phyloP scores from a whole-genome alignment of 2,329 filamentous ascomycete genomes.

The Fusarium buxicola region DNA sequence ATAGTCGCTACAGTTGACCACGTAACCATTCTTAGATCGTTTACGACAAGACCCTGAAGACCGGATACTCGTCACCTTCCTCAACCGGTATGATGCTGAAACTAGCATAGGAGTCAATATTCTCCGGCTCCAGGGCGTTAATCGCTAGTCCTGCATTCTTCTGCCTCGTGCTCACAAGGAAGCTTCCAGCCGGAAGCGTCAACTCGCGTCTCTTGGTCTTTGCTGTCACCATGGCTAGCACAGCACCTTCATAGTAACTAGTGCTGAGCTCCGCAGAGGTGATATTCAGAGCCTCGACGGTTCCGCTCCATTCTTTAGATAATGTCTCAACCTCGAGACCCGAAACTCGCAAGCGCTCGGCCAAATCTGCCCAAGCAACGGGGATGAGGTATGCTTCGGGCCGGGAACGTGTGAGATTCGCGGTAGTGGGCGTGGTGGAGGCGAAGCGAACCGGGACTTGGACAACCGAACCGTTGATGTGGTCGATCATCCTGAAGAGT shows the following conservation, averaged over 20 bases:
- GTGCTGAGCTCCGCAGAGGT: constrained; percentile 33
- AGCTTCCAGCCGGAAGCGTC: constrained; percentile 46
- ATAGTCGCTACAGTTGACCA: not conserved
- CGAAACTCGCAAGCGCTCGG: constrained; percentile 40
- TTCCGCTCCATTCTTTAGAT: constrained; percentile 34
- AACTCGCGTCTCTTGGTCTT: constrained; percentile 31
- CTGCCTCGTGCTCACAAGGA: constrained; percentile 49
- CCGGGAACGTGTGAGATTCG: constrained; percentile 47
- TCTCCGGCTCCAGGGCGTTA: constrained; percentile 49
- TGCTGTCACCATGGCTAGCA: constrained; percentile 40
- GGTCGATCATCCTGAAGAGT: constrained; percentile 44
- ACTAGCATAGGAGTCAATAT: constrained; percentile 49
- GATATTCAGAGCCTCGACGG: constrained; percentile 47
- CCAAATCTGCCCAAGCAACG: constrained; percentile 45
- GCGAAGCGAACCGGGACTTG: constrained; percentile 45
- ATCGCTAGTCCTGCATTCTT: constrained; percentile 49
- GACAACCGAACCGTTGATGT: constrained; percentile 43
- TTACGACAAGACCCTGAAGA: constrained; percentile 39
- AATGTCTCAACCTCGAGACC: constrained; percentile 46
- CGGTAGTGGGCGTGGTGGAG: constrained; percentile 44
- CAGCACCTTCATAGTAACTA: constrained; percentile 46
- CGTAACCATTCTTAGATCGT: too few relatives aligned
- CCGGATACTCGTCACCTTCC: constrained; percentile 48
- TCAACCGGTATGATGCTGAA: constrained; percentile 47
- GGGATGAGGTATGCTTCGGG: constrained; percentile 49